These are phyloP conservation scores for Amanita phalloides DNA, from an alignment of 768 basidiomycete species.

Conservation along the genomic window DNA sequence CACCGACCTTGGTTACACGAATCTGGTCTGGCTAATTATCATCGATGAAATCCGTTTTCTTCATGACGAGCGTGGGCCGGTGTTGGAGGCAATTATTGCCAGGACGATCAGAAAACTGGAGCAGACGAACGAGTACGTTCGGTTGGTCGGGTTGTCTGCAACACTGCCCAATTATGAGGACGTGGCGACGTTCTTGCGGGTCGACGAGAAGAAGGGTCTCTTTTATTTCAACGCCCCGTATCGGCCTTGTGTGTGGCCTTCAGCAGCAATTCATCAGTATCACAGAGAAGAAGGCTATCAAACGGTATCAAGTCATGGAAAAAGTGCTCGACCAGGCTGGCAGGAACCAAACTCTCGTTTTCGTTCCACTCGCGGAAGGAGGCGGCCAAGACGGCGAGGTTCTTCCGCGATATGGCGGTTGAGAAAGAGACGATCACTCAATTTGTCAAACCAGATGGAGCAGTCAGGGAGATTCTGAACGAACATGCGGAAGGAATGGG, in stretches of 20 bases:
- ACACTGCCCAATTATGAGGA: slow-evolving; percentile 99
- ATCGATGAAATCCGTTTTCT: slow-evolving; percentile 97
- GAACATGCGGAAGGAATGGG: too few relatives aligned
- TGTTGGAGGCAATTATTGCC: slow-evolving; percentile 84
- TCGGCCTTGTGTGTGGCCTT: slow-evolving; percentile 86
- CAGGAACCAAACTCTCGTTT: slow-evolving; percentile 90
- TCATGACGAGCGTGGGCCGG: slow-evolving; percentile 97
- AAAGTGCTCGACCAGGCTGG: slow-evolving; percentile 87
- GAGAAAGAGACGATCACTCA: slow-evolving; percentile 96
- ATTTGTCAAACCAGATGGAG: slow-evolving; percentile 90
- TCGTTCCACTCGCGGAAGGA: slow-evolving; percentile 98
- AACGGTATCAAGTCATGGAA: slow-evolving; percentile 94
- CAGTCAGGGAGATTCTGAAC: slow-evolving; percentile 81
- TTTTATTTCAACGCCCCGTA: slow-evolving; percentile 77
- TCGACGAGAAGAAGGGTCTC: slow-evolving; percentile 71
- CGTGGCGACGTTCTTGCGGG: slow-evolving; percentile 93
- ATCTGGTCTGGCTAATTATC: slow-evolving; percentile 91
- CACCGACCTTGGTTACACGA: slow-evolving; percentile 94
- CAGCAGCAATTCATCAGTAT: slow-evolving; percentile 96
- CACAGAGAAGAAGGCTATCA: slow-evolving; percentile 98
- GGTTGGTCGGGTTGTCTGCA: slow-evolving; percentile 90
- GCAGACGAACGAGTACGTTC: slow-evolving; percentile 86
- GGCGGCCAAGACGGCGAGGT: slow-evolving; percentile 93
- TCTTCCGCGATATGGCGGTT: slow-evolving; percentile 88
- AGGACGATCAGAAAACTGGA: slow-evolving; percentile 91